Conservation (phyloP, 441 rosid species). For the Manihot esculenta region DNA sequence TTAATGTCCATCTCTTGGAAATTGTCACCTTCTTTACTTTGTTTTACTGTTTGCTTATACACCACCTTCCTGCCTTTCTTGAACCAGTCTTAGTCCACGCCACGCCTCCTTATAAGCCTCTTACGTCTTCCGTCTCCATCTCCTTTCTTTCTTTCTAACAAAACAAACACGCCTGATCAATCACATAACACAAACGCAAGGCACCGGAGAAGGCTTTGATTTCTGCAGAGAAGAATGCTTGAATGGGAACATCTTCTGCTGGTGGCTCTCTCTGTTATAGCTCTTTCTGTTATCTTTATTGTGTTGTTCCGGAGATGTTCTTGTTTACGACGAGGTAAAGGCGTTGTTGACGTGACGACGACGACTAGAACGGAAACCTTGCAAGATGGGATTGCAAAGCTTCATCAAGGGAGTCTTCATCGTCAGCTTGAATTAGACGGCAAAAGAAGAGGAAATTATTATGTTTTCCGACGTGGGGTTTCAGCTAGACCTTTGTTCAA, state of each 20-base stretch:
- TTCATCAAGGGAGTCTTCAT: slow-evolving; percentile 48
- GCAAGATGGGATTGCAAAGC: slow-evolving; percentile 49
- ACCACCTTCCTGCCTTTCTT: slow-evolving; percentile 36
- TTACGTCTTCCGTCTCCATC: slow-evolving; percentile 2
- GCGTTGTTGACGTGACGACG: slow-evolving; percentile 15
- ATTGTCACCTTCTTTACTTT: slow-evolving; percentile 1
- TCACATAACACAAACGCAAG: too few relatives aligned
- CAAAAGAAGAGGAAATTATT: slow-evolving; percentile 50
- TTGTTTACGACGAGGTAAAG: slow-evolving; percentile 30
- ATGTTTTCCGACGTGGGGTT: slow-evolving; percentile 44
- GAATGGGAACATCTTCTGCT: slow-evolving; percentile 32
- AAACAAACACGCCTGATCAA: too few relatives aligned
- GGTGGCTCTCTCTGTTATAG: slow-evolving; percentile 28
- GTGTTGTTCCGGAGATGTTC: slow-evolving; percentile 49
- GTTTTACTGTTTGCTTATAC: slow-evolving; percentile 8
- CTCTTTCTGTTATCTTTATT: slow-evolving; percentile 30
- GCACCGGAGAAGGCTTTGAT: neutral
- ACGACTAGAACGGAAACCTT: slow-evolving; percentile 28
- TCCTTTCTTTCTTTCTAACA: slow-evolving; percentile 16
- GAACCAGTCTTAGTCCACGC: slow-evolving; percentile 52
- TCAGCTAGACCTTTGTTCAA: slow-evolving; percentile 49
- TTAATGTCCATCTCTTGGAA: neutral
- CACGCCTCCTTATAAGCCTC: slow-evolving; percentile 4
- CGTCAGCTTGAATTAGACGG: slow-evolving; percentile 45
- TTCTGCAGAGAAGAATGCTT: slow-evolving; percentile 34